Evolutionary conservation across 768 basidiomycete genomes (phyloP).

Genomic region (Kwoniella heveanensis): DNA sequence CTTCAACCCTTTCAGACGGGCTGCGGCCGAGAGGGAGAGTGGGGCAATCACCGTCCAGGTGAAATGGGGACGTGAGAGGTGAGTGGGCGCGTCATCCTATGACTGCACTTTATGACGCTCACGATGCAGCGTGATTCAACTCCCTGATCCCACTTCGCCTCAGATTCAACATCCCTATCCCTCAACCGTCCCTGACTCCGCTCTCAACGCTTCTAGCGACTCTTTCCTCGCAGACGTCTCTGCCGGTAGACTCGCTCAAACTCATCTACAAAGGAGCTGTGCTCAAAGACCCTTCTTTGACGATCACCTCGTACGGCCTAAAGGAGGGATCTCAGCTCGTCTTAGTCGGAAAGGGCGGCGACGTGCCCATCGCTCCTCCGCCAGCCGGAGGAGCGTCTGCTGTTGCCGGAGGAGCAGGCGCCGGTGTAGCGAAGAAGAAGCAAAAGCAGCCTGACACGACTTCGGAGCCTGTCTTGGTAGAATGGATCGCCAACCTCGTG

Average conservation of each 20-base stretch:
- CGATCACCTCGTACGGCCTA: constrained; percentile 74
- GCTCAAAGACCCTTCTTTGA: constrained; percentile 75
- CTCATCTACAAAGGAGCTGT: constrained; percentile 87
- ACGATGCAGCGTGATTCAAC: too few relatives aligned
- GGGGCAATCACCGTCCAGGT: constrained; percentile 44
- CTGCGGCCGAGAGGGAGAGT: constrained; percentile 38
- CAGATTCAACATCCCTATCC: constrained; percentile 56
- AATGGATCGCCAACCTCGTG: constrained; percentile 37
- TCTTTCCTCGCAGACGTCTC: constrained; percentile 73
- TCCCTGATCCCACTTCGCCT: background rate
- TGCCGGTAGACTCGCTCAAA: constrained; percentile 73
- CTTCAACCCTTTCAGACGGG: constrained; percentile 52
- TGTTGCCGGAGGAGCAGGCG: constrained; percentile 5
- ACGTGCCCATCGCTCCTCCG: constrained; percentile 35
- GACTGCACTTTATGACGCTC: too few relatives aligned
- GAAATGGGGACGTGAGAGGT: constrained; percentile 51
- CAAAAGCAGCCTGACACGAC: constrained; percentile 41
- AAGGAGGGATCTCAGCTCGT: constrained; percentile 69
- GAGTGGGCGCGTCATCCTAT: too few relatives aligned
- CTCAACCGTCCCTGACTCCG: constrained; percentile 49
- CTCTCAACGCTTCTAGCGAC: constrained; percentile 54
- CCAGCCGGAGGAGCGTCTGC: constrained; percentile 16
- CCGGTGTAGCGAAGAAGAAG: constrained; percentile 32
- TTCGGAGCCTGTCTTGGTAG: constrained; percentile 37
- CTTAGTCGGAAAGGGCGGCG: constrained; percentile 64